Base-by-base conservation (phyloP, 768 basidiomycete species). In the Lactarius psammicola region DNA sequence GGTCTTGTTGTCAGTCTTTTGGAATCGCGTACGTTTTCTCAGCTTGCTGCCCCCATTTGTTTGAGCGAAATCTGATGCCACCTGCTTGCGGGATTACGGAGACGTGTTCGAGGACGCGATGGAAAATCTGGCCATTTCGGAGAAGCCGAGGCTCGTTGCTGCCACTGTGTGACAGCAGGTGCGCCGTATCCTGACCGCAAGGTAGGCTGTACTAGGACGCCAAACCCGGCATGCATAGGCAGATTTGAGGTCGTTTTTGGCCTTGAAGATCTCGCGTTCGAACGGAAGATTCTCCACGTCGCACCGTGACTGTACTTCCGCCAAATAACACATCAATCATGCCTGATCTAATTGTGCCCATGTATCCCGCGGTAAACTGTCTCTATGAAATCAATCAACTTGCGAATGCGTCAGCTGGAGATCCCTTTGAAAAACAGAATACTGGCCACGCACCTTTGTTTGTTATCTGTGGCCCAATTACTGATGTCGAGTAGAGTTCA, bases 391-490 rank as follows among this genome's bases (percentile, higher is more conserved):
- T 98, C 96, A 72, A 98, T 95, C 75, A 98, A 79, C 94, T 98
- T 66, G 42, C 15, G 36, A 64, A 34, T 36, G 6, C 11, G 2
- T 60, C 15, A 56, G 49, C 44, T 30, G 26, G 55, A n/a, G 23
- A 56, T 60, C 56, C 31, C 31, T 33, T 46, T 64, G n/a, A 58
- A 44, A 30, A 28, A 9, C 3, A 60, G 33, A 56, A 56, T 60
- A 64, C n/a, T 49, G 20, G 59, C 46, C 34, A 70, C 83, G 36
- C 51, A 93, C 94, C 82, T 98, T 79, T 98, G 96, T 75, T 98
- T 97, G 76, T 95, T 95, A 74, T 95, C 92, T 85, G 98, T 97
- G 20, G 96, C 87, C 97, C 97, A 98, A 76, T 97, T 98, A 76
- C 97, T 98, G 71, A 54, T 56, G 42, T 23, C 1, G 2, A 31